These are phyloP conservation scores for Rhipidocladum racemiflorum DNA, from an alignment of 176 grass and related monocot species.

Conservation along the genomic window DNA sequence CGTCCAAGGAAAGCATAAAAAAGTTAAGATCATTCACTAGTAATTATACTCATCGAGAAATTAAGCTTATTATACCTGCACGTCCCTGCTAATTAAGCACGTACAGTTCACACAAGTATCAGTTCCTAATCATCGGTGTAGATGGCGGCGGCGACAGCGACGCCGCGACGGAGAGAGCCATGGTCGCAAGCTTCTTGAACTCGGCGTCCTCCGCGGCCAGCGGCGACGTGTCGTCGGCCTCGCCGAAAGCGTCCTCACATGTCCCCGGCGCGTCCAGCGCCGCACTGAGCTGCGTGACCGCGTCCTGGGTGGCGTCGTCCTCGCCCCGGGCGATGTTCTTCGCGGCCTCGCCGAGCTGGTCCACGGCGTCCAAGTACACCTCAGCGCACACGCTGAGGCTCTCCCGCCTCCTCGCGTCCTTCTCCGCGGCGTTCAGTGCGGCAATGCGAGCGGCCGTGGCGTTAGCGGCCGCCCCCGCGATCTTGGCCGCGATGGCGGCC, in stretches of 20 bases:
- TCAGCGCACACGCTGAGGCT: conserved; percentile 48
- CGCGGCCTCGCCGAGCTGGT: conserved; percentile 44
- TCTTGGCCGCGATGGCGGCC: conserved; percentile 41
- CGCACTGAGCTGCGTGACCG: conserved; percentile 47
- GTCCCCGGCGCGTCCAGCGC: conserved; percentile 48
- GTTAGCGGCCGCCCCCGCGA: conserved; percentile 42
- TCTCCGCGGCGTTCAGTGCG: conserved; percentile 37
- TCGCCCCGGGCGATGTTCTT: conserved; percentile 27
- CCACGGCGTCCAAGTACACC: conserved; percentile 53
- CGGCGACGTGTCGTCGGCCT: conserved; percentile 47
- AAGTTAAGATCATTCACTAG: not conserved
- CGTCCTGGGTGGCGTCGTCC: conserved; percentile 3
- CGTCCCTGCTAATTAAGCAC: not conserved
- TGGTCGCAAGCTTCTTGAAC: conserved; percentile 49
- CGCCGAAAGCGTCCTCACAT: conserved; percentile 64
- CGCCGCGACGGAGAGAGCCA: conserved; percentile 50
- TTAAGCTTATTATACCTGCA: not conserved
- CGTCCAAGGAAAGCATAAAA: not conserved
- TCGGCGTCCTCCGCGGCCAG: conserved; percentile 44
- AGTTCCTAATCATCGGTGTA: not conserved
- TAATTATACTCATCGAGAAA: not conserved
- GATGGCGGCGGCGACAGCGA: conserved; percentile 16
- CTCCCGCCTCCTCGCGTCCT: conserved; percentile 19
- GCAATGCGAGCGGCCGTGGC: conserved; percentile 39
- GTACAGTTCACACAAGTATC: not conserved